Percentiles rank a stretch among this genome's conserved stretches.
These are phyloP conservation scores for Populus ilicifolia DNA, from an alignment of 345 rosid species.

Conservation along the genomic window DNA sequence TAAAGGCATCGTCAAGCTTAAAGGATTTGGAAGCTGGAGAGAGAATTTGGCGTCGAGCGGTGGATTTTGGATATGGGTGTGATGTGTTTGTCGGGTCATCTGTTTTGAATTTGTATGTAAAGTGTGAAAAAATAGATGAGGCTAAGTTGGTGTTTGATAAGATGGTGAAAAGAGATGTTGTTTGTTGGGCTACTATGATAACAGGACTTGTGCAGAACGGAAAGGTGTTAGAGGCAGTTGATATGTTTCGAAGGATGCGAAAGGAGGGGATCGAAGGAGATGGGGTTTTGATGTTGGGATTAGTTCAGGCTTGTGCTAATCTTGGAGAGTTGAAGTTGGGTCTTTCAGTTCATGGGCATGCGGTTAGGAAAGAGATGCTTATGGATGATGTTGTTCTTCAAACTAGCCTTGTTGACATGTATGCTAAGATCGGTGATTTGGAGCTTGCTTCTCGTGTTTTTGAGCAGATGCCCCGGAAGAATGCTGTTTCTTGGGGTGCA, in stretches of 20 bases:
- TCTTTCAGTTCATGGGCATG: slow-evolving; percentile 54
- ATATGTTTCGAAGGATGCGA: slow-evolving; percentile 52
- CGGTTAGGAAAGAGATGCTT: slow-evolving; percentile 44
- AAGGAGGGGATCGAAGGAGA: slow-evolving; percentile 59
- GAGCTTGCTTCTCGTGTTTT: slow-evolving; percentile 54
- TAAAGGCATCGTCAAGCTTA: slow-evolving; percentile 61
- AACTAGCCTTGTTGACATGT: slow-evolving; percentile 66
- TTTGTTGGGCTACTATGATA: slow-evolving; percentile 73
- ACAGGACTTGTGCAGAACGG: slow-evolving; percentile 53
- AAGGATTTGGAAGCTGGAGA: slow-evolving; percentile 46
- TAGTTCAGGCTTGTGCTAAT: slow-evolving; percentile 61
- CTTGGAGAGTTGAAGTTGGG: slow-evolving; percentile 49
- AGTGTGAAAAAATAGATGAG: slow-evolving; percentile 46
- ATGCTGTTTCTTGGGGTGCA: slow-evolving; percentile 53
- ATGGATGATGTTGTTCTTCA: slow-evolving; percentile 40
- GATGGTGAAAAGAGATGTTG: slow-evolving; percentile 55
- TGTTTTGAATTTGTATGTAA: slow-evolving; percentile 60
- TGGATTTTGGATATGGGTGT: slow-evolving; percentile 47
- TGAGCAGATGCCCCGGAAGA: slow-evolving; percentile 39
- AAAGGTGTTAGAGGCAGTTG: slow-evolving; percentile 44
- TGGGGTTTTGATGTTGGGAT: slow-evolving; percentile 46
- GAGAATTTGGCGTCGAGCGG: slow-evolving; percentile 49
- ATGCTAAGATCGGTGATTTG: slow-evolving; percentile 55
- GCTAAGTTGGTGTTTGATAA: slow-evolving; percentile 49
- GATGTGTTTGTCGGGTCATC: slow-evolving; percentile 77